phyloP scores from a whole-genome alignment of 306 rosid genomes.

The Lathyrus tuberosus region DNA sequence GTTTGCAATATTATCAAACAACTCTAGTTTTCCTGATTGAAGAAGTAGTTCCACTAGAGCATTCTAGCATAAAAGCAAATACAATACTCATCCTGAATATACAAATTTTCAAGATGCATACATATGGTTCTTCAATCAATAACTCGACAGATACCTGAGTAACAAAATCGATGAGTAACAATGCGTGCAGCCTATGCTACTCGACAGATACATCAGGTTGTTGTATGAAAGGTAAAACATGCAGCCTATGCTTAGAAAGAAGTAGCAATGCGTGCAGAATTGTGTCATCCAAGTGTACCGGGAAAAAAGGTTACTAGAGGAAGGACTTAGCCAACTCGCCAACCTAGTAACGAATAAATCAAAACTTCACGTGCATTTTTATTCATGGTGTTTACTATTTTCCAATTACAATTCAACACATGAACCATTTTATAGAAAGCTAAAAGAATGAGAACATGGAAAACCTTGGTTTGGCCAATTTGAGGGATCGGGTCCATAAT shows the following conservation, averaged over 20 bases:
- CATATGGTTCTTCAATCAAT: background rate
- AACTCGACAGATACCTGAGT: constrained; percentile 56
- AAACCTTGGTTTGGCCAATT: constrained; percentile 69
- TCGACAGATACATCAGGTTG: constrained; percentile 32
- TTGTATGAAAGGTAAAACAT: constrained; percentile 61
- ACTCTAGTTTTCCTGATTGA: constrained; percentile 64
- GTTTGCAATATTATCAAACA: constrained; percentile 64
- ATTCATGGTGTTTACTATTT: no score
- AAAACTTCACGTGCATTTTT: background rate
- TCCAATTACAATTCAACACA: no score
- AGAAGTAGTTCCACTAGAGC: constrained; percentile 61
- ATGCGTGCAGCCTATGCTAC: no score
- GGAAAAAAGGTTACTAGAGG: constrained; percentile 73
- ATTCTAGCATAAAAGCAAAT: constrained; percentile 49
- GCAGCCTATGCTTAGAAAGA: constrained; percentile 62
- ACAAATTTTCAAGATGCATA: background rate
- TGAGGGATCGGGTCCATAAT: constrained; percentile 56
- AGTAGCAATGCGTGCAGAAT: constrained; percentile 66
- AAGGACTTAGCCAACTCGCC: constrained; percentile 65
- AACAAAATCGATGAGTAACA: constrained; percentile 54
- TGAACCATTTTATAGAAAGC: background rate
- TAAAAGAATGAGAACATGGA: background rate
- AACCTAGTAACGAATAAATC: constrained; percentile 43
- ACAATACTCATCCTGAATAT: constrained; percentile 11
- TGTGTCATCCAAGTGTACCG: constrained; percentile 55